Base-by-base conservation (phyloP, 129 eudicot species). In the Lactuca saligna region DNA sequence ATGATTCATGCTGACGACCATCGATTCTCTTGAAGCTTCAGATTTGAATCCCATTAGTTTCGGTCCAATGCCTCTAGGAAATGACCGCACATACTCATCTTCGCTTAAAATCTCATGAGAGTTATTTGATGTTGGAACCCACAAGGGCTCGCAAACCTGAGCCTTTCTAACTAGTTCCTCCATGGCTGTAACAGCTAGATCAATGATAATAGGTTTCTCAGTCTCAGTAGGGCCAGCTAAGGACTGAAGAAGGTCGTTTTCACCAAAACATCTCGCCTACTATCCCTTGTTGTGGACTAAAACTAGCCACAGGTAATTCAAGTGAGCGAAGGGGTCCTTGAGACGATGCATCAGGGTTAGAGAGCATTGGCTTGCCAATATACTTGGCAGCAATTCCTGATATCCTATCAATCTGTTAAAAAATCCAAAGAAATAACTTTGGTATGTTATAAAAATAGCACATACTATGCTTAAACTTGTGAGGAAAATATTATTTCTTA, bases 161-260 rank as follows among this genome's bases (percentile, higher is more conserved):
- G 91, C 97, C 95, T 89, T 85, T 69, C 88, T 78, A 64, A 89
- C 70, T 12, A 94, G 83, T 72, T 94, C 99, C 71, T 94, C 99
- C 97, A 94, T 89, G 37, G 99, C 97, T 64, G 97, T 87, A 42
- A 94, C 92, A 13, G 99, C 99, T 9, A 94, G 78, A 84, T 94
- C 99, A 49, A 94, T 78, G 74, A 94, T 87, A 82, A 94, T 61
- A 0, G 97, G 91, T 75, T 85, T 94, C 39, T 94, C 97, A 0
- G 88, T 87, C 57, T 89, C 96, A 2, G 81, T 85, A 14, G 88
- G 90, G 8, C 81, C 88, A 5, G 84, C 71, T 20, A 85, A 76
- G 41, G 97, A 75, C 55, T 93, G 77, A 1, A 87, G 80, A 65
- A 89, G 81, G 62, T 93, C 96, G 17, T 71, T 76, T n/a, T 90